Evolutionary conservation across 306 rosid species (phyloP), one percentile per base, ranked within the genome.

Genomic region (Trifolium repens): DNA sequence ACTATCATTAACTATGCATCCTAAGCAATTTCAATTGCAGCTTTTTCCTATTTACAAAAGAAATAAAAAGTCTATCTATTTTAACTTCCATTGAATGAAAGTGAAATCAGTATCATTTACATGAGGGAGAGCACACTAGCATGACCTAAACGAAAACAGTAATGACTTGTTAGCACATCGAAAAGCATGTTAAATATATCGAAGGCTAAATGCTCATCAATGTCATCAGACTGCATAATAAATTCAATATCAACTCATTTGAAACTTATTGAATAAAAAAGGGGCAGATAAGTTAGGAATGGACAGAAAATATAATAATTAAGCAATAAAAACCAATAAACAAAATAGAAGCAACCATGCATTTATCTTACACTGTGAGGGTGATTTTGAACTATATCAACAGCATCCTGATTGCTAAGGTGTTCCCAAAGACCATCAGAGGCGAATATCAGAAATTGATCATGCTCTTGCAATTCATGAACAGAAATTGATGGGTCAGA

Each of bases 341-440:
- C 49, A 35, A 52, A 60, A 60, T 9, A 39, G 26, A 81, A 66
- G 78, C 68, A 74, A 37, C 55, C 53, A 67, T 58, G 12, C 14
- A 58, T 30, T 67, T 55, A 85, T 81, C 90, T 87, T 87, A 93
- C 98, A 46, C 70, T 87, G 84, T 69, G 90, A 32, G 96, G 96
- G 53, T 89, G 86, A 35, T 82, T 90, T 61, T 83, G 91, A 73
- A 93, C 92, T 69, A 90, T 87, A 82, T 93, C 94, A 82, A 93
- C 96, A 0, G 98, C 98, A 60, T 87, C 91, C 83, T 93, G 96
- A 70, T 93, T 93, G 88, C 85, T 87, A 64, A 93, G 87, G 84
- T 93, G 98, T 84, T 93, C 98, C 98, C 98, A 93, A 46, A 93
- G 84, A 71, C 98, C 96, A 81, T 93, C 98, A 40, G 98, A 93